Evolutionary conservation across 2,329 filamentous ascomycete species (phyloP).

Genomic region (Fusarium papillatum): DNA sequence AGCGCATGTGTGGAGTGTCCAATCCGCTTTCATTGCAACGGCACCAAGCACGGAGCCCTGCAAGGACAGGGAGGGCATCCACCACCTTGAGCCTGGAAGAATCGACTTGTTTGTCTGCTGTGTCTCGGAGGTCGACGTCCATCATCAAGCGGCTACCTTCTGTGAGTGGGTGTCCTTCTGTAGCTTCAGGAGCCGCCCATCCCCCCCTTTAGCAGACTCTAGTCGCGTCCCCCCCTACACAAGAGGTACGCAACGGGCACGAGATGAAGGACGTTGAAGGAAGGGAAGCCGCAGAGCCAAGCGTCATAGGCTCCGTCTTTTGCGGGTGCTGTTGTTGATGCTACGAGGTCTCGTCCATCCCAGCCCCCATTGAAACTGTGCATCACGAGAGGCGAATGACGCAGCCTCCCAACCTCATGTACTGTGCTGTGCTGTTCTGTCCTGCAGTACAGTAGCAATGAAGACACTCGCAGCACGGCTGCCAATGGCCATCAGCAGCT

Average conservation of each 20-base stretch:
- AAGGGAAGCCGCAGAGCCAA: conserved; percentile 7
- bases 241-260: background rate
- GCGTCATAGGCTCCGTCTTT: conserved; percentile 35
- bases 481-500: conserved; percentile 22
- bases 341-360: conserved; percentile 26
- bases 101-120: background rate
- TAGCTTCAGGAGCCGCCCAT: conserved; percentile 17
- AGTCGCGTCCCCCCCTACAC: background rate
- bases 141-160: conserved; percentile 10
- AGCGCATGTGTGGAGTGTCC: conserved; percentile 42
- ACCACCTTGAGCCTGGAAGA: conserved; percentile 26
- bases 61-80: conserved; percentile 39
- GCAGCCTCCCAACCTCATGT: conserved; percentile 13
- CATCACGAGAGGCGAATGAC: conserved; percentile 30
- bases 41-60: conserved; percentile 37
- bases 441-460: background rate
- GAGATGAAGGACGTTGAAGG: conserved; percentile 15
- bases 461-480: conserved; percentile 16
- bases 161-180: conserved; percentile 4
- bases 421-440: background rate
- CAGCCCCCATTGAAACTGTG: conserved; percentile 31
- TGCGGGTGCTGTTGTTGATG: conserved; percentile 37
- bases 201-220: background rate
- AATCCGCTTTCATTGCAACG: conserved; percentile 47
- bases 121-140: conserved; percentile 8